Evolutionary conservation across 2,329 filamentous ascomycete species (phyloP), one percentile per base, ranked within the genome.

Genomic region (Aspergillus sp.): DNA sequence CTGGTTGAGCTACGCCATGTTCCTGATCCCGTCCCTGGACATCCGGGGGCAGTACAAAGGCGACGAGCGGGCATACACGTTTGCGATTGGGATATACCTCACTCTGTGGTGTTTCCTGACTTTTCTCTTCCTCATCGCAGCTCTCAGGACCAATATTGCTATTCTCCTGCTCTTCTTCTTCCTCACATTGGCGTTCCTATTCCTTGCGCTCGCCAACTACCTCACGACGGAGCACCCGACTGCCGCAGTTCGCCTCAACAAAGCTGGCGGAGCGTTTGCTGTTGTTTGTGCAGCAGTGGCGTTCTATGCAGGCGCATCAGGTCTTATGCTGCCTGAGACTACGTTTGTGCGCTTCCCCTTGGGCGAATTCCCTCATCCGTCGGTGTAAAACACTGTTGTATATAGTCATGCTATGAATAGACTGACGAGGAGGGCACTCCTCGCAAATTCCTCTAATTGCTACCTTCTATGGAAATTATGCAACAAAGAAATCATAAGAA

Each of bases 101-200:
- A 81, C 84, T 64, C 66, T 79, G 32, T 84, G 82, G 82, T 82
- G 79, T 63, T 81, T 84, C 63, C 77, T 85, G 60, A 84, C 81
- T 36, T 68, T 78, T 51, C 53, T 85, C 42, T 76, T 85, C 50
- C 71, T 84, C 17, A 55, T 84, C 51, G 80, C 79, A 60, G 80
- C 80, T 0, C 74, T 85, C 16, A 73, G 77, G 55, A 85, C 82
- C 4, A 85, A 83, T 36, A 71, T 84, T 11, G 76, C 80, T 45
- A 83, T 84, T 67, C 75, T 84, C 60, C 57, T 71, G 45, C 78
- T 85, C 3, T 81, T 86, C 65, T 79, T 80, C 62, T 81, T 80
- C 11, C 77, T 87, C 14, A 76, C 79, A 45, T 54, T 86, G 22
- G 79, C 80, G 1, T 85, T 85, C 64, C 70, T 86, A 30, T 68